phyloP scores from a whole-genome alignment of 768 basidiomycete species.

The Lactarius vividus region DNA sequence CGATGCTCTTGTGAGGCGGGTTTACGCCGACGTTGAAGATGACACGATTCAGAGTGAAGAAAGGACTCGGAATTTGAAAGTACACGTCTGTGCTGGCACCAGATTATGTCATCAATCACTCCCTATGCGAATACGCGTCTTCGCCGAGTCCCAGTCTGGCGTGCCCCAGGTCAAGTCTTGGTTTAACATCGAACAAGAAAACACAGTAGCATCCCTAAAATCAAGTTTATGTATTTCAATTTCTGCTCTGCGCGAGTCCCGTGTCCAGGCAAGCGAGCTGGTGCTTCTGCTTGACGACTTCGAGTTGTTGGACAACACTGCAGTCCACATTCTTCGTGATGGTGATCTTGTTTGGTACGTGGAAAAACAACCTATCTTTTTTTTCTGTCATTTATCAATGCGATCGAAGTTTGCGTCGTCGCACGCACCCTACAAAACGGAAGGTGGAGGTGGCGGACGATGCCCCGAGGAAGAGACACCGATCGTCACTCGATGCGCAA shows the following conservation, averaged over 20 bases:
- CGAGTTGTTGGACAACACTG: conserved; percentile 23
- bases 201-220: conserved; percentile 16
- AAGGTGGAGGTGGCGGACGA: not conserved
- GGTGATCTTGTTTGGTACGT: conserved; percentile 26
- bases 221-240: conserved; percentile 17
- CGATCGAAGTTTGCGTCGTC: conserved; percentile 16
- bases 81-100: conserved; percentile 5
- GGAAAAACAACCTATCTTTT: not conserved
- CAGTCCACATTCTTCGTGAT: conserved; percentile 23
- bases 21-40: not conserved
- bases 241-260: conserved; percentile 19
- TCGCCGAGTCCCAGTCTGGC: conserved; percentile 13
- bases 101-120: conserved; percentile 22
- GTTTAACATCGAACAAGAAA: conserved; percentile 16
- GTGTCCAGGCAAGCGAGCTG: conserved; percentile 12
- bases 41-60: not conserved
- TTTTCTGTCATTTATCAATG: not conserved
- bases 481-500: not conserved
- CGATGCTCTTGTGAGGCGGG: not conserved
- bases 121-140: conserved; percentile 26
- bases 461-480: conserved; percentile 15
- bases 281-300: conserved; percentile 27
- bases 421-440: conserved; percentile 15
- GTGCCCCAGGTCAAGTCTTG: conserved; percentile 27
- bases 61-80: not conserved